A percentile compares a stretch with the other conserved stretches of the same genome.
Conservation (phyloP, 306 rosid genomes). For the Rosa chinensis region DNA sequence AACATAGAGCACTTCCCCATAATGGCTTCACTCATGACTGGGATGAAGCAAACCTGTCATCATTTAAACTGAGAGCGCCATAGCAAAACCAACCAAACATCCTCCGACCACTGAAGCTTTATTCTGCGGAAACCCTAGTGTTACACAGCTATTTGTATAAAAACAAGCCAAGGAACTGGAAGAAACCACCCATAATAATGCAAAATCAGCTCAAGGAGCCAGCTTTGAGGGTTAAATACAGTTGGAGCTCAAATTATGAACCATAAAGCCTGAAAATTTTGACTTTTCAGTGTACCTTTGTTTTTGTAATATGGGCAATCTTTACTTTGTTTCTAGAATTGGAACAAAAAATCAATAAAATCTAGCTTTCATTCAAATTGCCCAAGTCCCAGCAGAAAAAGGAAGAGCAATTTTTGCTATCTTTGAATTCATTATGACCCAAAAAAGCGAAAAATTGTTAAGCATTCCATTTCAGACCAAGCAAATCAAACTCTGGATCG, state of each 20-base stretch:
- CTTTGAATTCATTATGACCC: too few relatives aligned
- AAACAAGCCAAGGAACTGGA: constrained; percentile 17
- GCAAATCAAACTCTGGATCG: constrained; percentile 20
- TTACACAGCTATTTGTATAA: constrained; percentile 10
- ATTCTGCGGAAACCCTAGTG: constrained; percentile 19
- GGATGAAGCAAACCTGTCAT: constrained; percentile 4
- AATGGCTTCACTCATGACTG: background rate
- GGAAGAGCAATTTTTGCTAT: too few relatives aligned
- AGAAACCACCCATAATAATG: constrained; percentile 12
- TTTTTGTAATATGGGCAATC: background rate
- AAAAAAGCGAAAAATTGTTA: background rate
- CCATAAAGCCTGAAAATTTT: constrained; percentile 7
- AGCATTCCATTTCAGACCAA: background rate
- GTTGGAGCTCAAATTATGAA: constrained; percentile 9
- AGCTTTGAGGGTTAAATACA: too few relatives aligned
- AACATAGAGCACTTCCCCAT: background rate
- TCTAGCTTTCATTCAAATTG: background rate
- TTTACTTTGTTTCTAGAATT: background rate
- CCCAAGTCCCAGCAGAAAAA: too few relatives aligned
- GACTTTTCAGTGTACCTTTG: background rate
- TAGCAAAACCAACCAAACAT: constrained; percentile 27
- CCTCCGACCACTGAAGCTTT: constrained; percentile 23
- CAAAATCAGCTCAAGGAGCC: background rate
- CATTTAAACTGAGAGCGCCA: constrained; percentile 39
- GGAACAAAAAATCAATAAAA: background rate